A percentile compares a stretch with the other conserved stretches of the same genome.
These are phyloP conservation scores for Dinochytrium kinnereticum DNA, from an alignment of 371 early-diverging fungal species.

Conservation along the genomic window DNA sequence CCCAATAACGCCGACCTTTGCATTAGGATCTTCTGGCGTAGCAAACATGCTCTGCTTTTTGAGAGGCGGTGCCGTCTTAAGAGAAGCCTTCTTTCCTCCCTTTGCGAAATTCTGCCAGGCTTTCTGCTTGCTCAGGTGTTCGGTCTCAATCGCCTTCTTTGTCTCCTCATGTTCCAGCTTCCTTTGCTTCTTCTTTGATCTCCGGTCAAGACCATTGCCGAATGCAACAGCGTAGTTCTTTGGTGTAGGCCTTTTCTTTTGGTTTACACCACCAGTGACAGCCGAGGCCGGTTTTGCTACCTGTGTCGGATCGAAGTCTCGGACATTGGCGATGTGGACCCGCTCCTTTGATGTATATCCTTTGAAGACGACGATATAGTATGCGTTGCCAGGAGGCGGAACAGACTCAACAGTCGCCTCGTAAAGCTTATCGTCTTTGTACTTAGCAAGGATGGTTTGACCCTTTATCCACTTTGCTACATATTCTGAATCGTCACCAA, in stretches of 20 bases:
- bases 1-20: conserved; percentile 63
- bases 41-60: conserved; percentile 60
- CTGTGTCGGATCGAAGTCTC: conserved; percentile 41
- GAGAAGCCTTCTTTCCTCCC: conserved; percentile 26
- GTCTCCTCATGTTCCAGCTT: conserved; percentile 34
- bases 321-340: conserved; percentile 66
- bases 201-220: conserved; percentile 32
- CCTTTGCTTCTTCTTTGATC: conserved; percentile 54
- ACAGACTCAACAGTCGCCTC: conserved; percentile 72
- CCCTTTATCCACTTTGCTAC: conserved; percentile 57
- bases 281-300: conserved; percentile 36
- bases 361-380: conserved; percentile 73
- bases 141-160: conserved; percentile 59
- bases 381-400: conserved; percentile 57
- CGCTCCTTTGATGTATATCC: conserved; percentile 69
- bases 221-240: conserved; percentile 27
- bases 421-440: conserved; percentile 74
- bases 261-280: conserved; percentile 30
- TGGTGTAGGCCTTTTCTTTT: conserved; percentile 25
- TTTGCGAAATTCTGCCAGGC: conserved; percentile 80
- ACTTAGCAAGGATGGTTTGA: conserved; percentile 71
- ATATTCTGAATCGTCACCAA: neutral
- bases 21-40: conserved; percentile 62
- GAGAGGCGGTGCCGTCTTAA: conserved; percentile 34
- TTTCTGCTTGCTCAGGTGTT: conserved; percentile 75